These are phyloP conservation scores for Yarrowia sp. DNA, from an alignment of 805 yeast species.

Conservation along the genomic window DNA sequence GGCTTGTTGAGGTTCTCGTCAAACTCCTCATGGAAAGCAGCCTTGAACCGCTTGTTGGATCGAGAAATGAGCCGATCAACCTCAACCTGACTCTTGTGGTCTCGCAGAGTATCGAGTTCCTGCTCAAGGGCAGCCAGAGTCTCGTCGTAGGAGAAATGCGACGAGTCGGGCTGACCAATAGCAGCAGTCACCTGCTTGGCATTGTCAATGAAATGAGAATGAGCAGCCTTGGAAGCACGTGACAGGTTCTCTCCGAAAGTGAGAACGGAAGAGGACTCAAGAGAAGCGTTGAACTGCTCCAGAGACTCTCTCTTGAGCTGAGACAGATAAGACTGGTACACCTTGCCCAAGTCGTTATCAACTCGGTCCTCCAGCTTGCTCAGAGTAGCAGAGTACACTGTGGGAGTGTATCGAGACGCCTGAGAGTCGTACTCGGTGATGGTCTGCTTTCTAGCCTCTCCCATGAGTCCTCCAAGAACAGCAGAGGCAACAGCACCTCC, in stretches of 20 bases:
- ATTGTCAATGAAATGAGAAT: constrained; percentile 37
- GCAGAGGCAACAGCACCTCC: constrained; percentile 32
- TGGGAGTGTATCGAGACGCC: constrained; percentile 57
- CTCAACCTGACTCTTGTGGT: constrained; percentile 42
- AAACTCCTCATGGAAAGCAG: constrained; percentile 44
- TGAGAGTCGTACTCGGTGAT: constrained; percentile 58
- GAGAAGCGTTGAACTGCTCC: constrained; percentile 1
- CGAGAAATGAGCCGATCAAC: constrained; percentile 44
- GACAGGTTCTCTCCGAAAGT: constrained; percentile 37
- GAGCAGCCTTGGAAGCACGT: constrained; percentile 32
- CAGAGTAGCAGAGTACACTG: constrained; percentile 68
- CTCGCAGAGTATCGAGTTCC: constrained; percentile 41
- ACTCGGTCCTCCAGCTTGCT: constrained; percentile 49
- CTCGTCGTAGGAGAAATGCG: constrained; percentile 34
- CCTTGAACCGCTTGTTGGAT: constrained; percentile 31
- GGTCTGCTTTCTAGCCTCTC: constrained; percentile 46
- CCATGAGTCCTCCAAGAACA: constrained; percentile 46
- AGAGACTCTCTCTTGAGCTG: constrained; percentile 12
- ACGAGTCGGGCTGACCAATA: constrained; percentile 34
- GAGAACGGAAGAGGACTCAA: constrained; percentile 30
- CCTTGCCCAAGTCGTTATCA: constrained; percentile 39
- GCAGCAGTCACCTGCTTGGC: constrained; percentile 41
- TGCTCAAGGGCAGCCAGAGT: constrained; percentile 35
- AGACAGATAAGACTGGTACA: constrained; percentile 16
- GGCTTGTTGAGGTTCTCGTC: constrained; percentile 52